Conservation (phyloP, 495 filamentous ascomycete species). For the Penicillium paradoxum region DNA sequence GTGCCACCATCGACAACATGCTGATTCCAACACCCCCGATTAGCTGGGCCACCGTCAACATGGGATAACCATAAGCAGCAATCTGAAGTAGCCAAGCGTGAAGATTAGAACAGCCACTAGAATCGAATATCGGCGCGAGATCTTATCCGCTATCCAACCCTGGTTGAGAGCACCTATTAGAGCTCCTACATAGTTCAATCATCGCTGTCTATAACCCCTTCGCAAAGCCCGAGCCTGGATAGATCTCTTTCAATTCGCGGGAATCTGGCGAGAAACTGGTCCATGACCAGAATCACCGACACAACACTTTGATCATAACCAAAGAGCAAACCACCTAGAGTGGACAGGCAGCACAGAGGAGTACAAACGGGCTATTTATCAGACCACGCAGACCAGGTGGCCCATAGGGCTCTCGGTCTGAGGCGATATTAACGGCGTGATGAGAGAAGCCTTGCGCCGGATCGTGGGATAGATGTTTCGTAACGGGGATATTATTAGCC, state of each 20-base stretch:
- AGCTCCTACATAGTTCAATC: conserved; percentile 56
- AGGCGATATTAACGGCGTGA: conserved; percentile 38
- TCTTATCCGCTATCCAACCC: conserved; percentile 56
- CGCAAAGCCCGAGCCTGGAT: conserved; percentile 49
- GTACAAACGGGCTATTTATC: conserved; percentile 46
- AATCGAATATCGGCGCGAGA: conserved; percentile 54
- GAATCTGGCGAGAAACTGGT: conserved; percentile 51
- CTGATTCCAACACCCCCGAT: conserved; percentile 60
- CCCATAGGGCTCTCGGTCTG: conserved; percentile 41
- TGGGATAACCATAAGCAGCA: conserved; percentile 48
- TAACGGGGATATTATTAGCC: conserved; percentile 8
- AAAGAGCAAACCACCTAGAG: conserved; percentile 53
- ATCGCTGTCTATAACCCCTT: conserved; percentile 58
- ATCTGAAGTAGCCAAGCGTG: conserved; percentile 53
- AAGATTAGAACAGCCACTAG: conserved; percentile 53
- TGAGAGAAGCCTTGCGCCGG: conserved; percentile 31
- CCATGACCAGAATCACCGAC: conserved; percentile 53
- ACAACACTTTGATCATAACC: conserved; percentile 57
- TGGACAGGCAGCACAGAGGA: conserved; percentile 50
- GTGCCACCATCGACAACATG: conserved; percentile 51
- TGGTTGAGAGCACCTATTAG: conserved; percentile 52
- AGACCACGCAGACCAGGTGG: conserved; percentile 44
- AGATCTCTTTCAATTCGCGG: conserved; percentile 35
- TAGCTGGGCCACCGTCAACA: conserved; percentile 55
- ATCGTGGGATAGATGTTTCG: conserved; percentile 19